Evolutionary conservation across 2,329 filamentous ascomycete species (phyloP), one percentile per base, ranked within the genome.

Genomic region (Zymoseptoria passerinii): DNA sequence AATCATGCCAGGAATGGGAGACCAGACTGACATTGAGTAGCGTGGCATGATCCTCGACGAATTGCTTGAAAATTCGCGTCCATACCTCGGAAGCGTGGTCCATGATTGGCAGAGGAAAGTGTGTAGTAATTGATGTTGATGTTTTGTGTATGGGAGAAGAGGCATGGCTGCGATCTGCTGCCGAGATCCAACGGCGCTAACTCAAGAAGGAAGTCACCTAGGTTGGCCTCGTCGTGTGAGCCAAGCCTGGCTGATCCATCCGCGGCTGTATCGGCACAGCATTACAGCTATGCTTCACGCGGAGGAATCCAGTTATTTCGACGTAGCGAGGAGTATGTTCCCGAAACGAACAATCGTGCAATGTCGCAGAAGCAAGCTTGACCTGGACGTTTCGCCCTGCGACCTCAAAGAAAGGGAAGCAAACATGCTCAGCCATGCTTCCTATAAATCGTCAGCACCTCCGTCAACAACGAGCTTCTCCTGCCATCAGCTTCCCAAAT

Each of bases 21-120:
- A 55, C 52, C 6, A 59, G 51, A 28, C 57, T 57, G 29, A 57
- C 10, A 19, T 48, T 57, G 40, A 29, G 20, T 4, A 61, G 57
- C 5, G 28, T 54, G 48, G n/a, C 48, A 16, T 52, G 13, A 20
- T 61, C 57, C 13, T 49, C 54, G 13, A 48, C 54, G 3, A 61
- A 50, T 23, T 59, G 51, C 27, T 57, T 13, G 35, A 61, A 61
- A 1, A 59, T 52, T 16, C 50, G 54, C n/a, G 50, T 27, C 18
- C 54, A 55, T 19, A 61, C 10, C 18, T 59, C 59, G 18, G 49
- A 49, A 8, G 54, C 27, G 13, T 20, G 19, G 19, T 4, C 19
- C 49, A 50, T 50, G 2, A 8, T 50, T 18, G 10, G 13, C 35
- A 16, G 35, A 16, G 3, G 10, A 40, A 16, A 16, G 10, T 16